Percentiles rank a stretch among this genome's conserved stretches.
phyloP scores from a whole-genome alignment of 805 yeast genomes.

The Nakazawaea peltata region DNA sequence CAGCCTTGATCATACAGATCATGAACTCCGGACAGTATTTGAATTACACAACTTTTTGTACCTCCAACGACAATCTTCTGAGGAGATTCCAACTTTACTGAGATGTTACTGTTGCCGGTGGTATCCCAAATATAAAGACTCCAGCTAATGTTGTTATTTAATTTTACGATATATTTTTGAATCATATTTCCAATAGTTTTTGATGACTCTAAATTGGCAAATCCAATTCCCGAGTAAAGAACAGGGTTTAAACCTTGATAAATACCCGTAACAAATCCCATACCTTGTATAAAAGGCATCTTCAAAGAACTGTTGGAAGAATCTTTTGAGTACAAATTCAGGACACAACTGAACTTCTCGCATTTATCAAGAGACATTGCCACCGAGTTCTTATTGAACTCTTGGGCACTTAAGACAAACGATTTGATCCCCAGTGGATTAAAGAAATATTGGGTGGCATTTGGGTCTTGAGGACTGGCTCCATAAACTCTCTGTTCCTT shows the following conservation, averaged over 20 bases:
- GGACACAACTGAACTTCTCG: constrained; percentile 21
- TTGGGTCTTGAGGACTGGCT: constrained; percentile 39
- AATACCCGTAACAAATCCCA: constrained; percentile 68
- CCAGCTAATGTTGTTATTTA: constrained; percentile 50
- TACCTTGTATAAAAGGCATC: constrained; percentile 71
- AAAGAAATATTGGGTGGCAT: constrained; percentile 42
- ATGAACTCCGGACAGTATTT: constrained; percentile 25
- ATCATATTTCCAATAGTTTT: constrained; percentile 22
- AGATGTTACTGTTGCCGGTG: constrained; percentile 12
- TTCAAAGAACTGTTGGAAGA: constrained; percentile 32
- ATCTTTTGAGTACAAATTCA: constrained; percentile 12
- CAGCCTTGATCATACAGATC: constrained; percentile 24
- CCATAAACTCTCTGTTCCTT: constrained; percentile 61
- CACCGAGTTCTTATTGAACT: constrained; percentile 22
- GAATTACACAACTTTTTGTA: constrained; percentile 14
- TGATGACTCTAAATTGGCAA: constrained; percentile 32
- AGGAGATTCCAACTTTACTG: constrained; percentile 4
- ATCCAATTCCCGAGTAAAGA: constrained; percentile 46
- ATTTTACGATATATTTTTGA: constrained; percentile 38
- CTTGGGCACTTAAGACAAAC: constrained; percentile 39
- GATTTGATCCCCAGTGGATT: constrained; percentile 63
- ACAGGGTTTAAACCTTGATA: constrained; percentile 39
- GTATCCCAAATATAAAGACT: constrained; percentile 34
- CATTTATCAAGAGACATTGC: constrained; percentile 22
- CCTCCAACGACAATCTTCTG: constrained; percentile 1